Percentiles rank a stretch among this genome's conserved stretches.
Conservation (phyloP, 1,139 yeast genomes). For the Geotrichum candidum region DNA sequence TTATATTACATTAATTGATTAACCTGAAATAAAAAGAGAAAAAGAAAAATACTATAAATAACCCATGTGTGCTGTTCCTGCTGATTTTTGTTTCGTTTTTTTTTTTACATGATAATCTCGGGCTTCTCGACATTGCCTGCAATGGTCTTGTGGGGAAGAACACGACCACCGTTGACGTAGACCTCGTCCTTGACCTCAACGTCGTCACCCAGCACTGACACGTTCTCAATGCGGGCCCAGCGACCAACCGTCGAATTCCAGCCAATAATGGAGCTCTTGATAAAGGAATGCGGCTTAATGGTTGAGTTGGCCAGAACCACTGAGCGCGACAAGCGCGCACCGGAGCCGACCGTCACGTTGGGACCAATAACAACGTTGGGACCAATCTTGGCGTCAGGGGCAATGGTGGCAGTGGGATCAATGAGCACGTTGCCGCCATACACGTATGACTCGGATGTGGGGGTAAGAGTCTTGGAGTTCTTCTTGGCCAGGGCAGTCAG, state of each 20-base stretch:
- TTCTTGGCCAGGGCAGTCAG: slow-evolving; percentile 81
- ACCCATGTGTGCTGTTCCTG: background rate
- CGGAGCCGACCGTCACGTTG: slow-evolving; percentile 91
- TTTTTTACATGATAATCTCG: slow-evolving; percentile 83
- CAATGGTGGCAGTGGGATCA: slow-evolving; percentile 92
- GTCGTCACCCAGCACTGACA: slow-evolving; percentile 97
- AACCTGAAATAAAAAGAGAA: background rate
- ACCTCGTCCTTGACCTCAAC: slow-evolving; percentile 97
- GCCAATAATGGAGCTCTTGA: slow-evolving; percentile 95
- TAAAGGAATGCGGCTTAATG: slow-evolving; percentile 97
- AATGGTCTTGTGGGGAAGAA: slow-evolving; percentile 96
- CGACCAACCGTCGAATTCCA: slow-evolving; percentile 98
- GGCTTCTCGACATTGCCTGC: slow-evolving; percentile 95
- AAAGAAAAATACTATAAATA: background rate
- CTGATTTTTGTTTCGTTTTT: too few relatives aligned
- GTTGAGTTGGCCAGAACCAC: slow-evolving; percentile 86
- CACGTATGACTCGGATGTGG: slow-evolving; percentile 59
- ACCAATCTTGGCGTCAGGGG: slow-evolving; percentile 91
- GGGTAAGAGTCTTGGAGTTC: slow-evolving; percentile 60
- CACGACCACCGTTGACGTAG: slow-evolving; percentile 98
- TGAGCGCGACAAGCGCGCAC: slow-evolving; percentile 96
- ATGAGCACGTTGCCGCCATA: slow-evolving; percentile 92
- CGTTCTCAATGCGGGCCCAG: slow-evolving; percentile 99
- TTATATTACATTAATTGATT: background rate
- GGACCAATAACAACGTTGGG: slow-evolving; percentile 99